Conservation (phyloP, 106 monocot genomes). For the Amphibolis antarctica region DNA sequence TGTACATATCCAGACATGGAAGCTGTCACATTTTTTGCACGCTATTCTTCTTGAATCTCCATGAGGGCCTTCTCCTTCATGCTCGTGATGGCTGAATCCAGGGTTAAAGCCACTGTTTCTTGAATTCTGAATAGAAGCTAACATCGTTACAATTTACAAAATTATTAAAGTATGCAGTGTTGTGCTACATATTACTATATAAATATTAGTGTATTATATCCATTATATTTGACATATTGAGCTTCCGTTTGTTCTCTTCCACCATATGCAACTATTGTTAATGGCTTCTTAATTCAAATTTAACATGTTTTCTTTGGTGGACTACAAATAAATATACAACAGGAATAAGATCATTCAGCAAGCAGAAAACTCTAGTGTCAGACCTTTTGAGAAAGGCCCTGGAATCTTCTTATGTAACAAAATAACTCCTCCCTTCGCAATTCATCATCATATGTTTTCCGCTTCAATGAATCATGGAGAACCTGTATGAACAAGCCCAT, state of each 20-base stretch:
- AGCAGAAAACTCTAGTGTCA: background rate
- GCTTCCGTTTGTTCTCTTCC: no score
- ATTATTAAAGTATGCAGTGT: background rate
- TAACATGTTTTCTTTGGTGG: no score
- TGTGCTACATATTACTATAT: no score
- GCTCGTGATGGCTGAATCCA: constrained; percentile 39
- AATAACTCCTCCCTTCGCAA: constrained; percentile 75
- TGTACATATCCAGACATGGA: constrained; percentile 64
- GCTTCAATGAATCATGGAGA: constrained; percentile 84
- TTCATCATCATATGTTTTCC: constrained; percentile 93
- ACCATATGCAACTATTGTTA: no score
- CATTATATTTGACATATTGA: no score
- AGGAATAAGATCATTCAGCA: no score
- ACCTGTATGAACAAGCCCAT: constrained; percentile 36
- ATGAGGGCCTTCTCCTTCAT: constrained; percentile 36
- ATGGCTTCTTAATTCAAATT: no score
- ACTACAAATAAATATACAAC: no score
- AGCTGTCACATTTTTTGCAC: constrained; percentile 76
- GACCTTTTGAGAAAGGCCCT: constrained; percentile 58
- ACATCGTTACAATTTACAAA: constrained; percentile 3
- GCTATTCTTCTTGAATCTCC: constrained; percentile 77
- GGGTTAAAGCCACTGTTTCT: constrained; percentile 46
- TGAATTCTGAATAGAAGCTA: constrained; percentile 37
- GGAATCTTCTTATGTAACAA: constrained; percentile 75
- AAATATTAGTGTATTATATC: no score